Evolutionary conservation across 1,284 basidiomycete genomes (phyloP).

Genomic region (Sporisorium exsertum): DNA sequence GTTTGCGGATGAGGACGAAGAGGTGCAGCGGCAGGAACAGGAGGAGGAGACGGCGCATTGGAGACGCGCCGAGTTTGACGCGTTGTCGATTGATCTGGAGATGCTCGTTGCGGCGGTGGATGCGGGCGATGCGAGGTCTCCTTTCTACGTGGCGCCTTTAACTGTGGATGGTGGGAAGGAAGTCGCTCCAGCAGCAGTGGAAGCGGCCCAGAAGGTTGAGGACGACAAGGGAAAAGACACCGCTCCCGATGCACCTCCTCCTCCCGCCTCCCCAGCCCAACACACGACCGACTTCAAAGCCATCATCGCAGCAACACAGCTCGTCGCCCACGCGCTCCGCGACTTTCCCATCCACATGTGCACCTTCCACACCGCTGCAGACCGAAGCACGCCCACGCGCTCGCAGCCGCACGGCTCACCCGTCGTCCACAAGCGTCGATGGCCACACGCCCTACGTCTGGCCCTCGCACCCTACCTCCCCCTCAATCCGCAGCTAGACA

Average conservation of each 20-base stretch:
- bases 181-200: not conserved
- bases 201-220: not conserved
- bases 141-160: conserved; percentile 21
- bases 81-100: conserved; percentile 20
- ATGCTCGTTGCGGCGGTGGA: conserved; percentile 25
- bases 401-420: not conserved
- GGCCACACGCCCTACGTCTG: conserved; percentile 10
- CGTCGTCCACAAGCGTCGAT: not conserved
- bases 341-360: conserved; percentile 34
- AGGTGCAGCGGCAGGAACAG: not conserved
- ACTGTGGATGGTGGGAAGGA: not conserved
- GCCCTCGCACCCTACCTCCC: conserved; percentile 9
- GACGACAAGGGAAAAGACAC: not conserved
- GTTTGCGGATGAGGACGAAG: conserved; percentile 6
- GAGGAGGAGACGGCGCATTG: conserved; percentile 2
- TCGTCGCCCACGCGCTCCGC: conserved; percentile 9
- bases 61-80: conserved; percentile 8
- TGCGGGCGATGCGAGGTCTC: conserved; percentile 10
- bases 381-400: not conserved
- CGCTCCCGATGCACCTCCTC: not conserved
- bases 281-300: conserved; percentile 8
- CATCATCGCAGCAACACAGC: conserved; percentile 20
- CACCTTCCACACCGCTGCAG: not conserved
- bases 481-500: conserved; percentile 8
- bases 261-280: not conserved